phyloP scores from a whole-genome alignment of 768 basidiomycete genomes.

The Phallus indusiatus region DNA sequence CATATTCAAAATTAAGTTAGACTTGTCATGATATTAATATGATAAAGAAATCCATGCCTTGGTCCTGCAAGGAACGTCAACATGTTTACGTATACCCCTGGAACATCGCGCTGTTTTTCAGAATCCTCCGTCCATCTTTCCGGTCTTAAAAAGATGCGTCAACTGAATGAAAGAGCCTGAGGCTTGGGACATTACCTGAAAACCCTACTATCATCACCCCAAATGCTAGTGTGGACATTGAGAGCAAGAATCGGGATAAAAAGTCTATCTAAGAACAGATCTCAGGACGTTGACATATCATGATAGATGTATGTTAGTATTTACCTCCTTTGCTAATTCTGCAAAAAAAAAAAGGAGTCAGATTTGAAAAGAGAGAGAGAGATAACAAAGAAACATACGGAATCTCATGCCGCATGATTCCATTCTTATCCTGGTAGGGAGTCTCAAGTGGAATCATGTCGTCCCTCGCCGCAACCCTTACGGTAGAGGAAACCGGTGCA shows the following conservation, averaged over 20 bases:
- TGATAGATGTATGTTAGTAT: not conserved
- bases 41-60: conserved; percentile 10
- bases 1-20: not conserved
- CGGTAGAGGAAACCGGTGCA: conserved; percentile 36
- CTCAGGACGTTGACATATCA: not conserved
- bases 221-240: conserved; percentile 43
- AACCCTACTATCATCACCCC: conserved; percentile 53
- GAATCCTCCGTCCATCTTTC: conserved; percentile 52
- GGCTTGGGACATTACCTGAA: conserved; percentile 37
- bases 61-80: conserved; percentile 58
- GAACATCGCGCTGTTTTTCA: conserved; percentile 33
- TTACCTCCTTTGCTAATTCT: not conserved
- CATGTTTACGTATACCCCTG: conserved; percentile 52
- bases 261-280: conserved; percentile 15
- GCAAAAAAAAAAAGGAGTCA: not conserved
- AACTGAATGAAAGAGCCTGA: not conserved
- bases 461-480: conserved; percentile 39
- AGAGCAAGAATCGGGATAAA: conserved; percentile 42
- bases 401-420: conserved; percentile 31
- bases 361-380: conserved; percentile 18
- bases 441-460: conserved; percentile 41
- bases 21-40: not conserved
- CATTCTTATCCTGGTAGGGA: conserved; percentile 36
- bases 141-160: conserved; percentile 26
- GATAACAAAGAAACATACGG: not conserved